These are phyloP conservation scores for Aspergillus pseudotamarii DNA, from an alignment of 2,329 filamentous ascomycete species.

Conservation along the genomic window DNA sequence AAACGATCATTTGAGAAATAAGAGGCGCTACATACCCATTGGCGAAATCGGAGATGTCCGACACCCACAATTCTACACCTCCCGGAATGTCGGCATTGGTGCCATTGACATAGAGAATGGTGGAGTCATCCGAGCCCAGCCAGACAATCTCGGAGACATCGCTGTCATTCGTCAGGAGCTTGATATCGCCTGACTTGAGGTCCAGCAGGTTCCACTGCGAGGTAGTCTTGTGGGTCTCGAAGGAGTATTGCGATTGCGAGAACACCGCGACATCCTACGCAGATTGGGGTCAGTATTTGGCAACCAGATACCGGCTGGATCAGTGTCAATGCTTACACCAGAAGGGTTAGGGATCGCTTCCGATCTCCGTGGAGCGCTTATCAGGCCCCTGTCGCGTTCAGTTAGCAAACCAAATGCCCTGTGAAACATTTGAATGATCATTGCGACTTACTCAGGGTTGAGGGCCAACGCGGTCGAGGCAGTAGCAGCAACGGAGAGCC, in stretches of 20 bases:
- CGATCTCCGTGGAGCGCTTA: conserved; percentile 41
- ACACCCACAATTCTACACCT: conserved; percentile 43
- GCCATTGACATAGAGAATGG: conserved; percentile 59
- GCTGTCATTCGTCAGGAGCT: conserved; percentile 65
- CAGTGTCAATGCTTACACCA: conserved; percentile 33
- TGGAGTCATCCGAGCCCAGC: conserved; percentile 68
- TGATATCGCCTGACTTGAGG: conserved; percentile 66
- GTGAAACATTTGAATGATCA: background rate
- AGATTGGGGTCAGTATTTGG: conserved; percentile 3
- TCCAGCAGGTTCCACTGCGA: conserved; percentile 70
- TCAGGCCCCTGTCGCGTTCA: conserved; percentile 31
- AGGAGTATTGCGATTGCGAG: conserved; percentile 75
- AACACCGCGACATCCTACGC: conserved; percentile 50
- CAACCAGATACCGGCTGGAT: background rate
- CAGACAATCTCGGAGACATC: conserved; percentile 73
- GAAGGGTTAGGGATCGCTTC: conserved; percentile 43
- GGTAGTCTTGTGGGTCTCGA: conserved; percentile 69
- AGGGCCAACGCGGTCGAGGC: conserved; percentile 28
- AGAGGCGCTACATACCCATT: conserved; percentile 30
- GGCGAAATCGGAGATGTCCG: conserved; percentile 35
- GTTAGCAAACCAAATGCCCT: background rate
- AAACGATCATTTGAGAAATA: background rate
- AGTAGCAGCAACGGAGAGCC: conserved; percentile 27
- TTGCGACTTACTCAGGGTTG: conserved; percentile 32
- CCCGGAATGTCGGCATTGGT: conserved; percentile 45